Base-by-base conservation (phyloP, 495 filamentous ascomycete species). In the Neurospora terricola region DNA sequence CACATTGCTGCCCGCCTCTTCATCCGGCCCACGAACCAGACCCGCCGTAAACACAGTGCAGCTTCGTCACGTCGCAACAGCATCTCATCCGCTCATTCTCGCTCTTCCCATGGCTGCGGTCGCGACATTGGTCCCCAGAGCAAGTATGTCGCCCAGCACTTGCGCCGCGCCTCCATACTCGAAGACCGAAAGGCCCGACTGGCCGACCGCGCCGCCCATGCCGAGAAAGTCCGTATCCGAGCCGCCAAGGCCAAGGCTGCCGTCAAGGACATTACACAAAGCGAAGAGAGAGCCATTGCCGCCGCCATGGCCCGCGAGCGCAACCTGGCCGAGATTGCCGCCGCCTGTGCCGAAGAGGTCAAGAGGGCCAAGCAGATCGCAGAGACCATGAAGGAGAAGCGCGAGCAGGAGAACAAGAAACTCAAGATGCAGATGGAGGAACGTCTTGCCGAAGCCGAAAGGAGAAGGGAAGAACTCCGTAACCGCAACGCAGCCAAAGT, bases 341-440 rank as follows among this genome's bases (percentile, higher is more conserved):
- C 95, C 43, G 90, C 90, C 77, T 98, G 96, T 80, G 95, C 96
- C 70, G 95, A 94, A 79, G 96, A 99, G 82, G 96, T 99, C 69
- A 92, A 92, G 76, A 87, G 94, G 68, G 96, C 96, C 70, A 99
- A 99, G 86, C 91, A 92, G 69, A 88, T 97, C 68, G 96, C 96
- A 3, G 93, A 97, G 83, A 95, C 91, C 73, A 94, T 93, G 83
- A 93, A 94, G 78, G 94, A 95, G 83, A 91, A 92, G 79, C 91
- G 95, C 75, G 93, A 96, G 72, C 91, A 93, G 59, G 94, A 98
- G 73, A 89, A 94, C 76, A 88, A 87, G 76, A 91, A 90, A 75
- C 80, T 95, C 72, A 85, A 81, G 74, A 77, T 89, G 59, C 93
- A 97, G 75, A 92, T 97, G 90, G 91, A 96, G 75, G 94, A 94